Base-by-base conservation (phyloP, 1,284 basidiomycete genomes). In the Pisolithus thermaeus region DNA sequence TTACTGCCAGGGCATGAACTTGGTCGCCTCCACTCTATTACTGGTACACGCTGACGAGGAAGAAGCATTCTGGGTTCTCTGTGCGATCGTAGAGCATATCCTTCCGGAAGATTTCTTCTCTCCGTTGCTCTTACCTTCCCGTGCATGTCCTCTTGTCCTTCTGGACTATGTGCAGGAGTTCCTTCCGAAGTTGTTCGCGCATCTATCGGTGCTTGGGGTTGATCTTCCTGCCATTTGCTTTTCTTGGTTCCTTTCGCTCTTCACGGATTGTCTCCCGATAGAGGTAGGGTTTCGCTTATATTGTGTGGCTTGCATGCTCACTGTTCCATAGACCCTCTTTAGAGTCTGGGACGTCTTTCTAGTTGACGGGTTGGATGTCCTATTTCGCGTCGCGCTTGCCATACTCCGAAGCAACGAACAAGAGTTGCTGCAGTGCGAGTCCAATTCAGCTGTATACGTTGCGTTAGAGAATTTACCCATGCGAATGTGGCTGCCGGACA, bases 191-290 rank as follows among this genome's bases (percentile, higher is more conserved):
- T 70, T 97, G 1, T 78, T 86, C 48, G 64, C 71, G 0, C 94
- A 98, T 62, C 76, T 99, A 22, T 77, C 75, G 3, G 78, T 84
- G 16, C 79, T 97, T 0, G 90, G 87, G 2, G 86, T 98, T 2
- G 95, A 99, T 64, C 77, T 99, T 4, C 86, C 89, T 1, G 94
- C 94, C 0, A 92, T 98, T 52, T 97, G 92, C 53, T 98, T 98
- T 72, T 95, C 94, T 3, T 99, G 96, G 96, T 97, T 98, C 73
- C 74, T 99, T 37, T 95, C 92, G 5, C 74, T 99, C 18, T 99
- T 97, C 64, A 97, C 96, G 0, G 94, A 97, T 62, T 97, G 94
- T 68, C 73, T 98, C 3, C 96, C 96, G 3, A 91, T 97, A 23
- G 95, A 97, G 80, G 91, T 92, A 57, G 53, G 78, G 67, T 12